Evolutionary conservation across 495 filamentous ascomycete genomes (phyloP), one percentile per base, ranked within the genome.

Genomic region (Aspergillus nanangensis): DNA sequence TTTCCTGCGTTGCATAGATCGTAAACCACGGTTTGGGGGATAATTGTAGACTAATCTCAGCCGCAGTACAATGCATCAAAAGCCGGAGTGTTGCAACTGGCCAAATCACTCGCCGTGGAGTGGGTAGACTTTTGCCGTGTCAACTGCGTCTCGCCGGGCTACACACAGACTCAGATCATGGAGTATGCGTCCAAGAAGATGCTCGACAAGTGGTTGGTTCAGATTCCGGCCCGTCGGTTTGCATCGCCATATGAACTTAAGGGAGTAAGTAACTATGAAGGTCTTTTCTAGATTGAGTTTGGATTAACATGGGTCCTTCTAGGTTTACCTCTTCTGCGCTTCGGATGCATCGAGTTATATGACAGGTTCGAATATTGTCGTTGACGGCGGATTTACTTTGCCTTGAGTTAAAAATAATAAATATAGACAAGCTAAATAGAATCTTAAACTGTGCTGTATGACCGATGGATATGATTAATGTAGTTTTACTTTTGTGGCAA

Each of bases 81-180:
- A 47, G 66, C 67, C 1, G 67, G 56, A 9, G 57, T 66, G 14
- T 49, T 65, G 33, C 65, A 70, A 24, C 44, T 69, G 19, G 59
- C 61, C 25, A 68, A 65, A 41, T 67, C 49, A 14, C 51, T 70
- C 11, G 46, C 66, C 3, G 63, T 69, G 13, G 66, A 70, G 27
- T 70, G 66, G 66, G 59, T 63, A 8, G 63, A 70, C 20, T 67
- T 58, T 22, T 60, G 52, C 19, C 58, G 72, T 1, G 69, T 71
- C 21, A 75, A 75, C 50, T 67, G 58, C 32, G 62, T 74, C 21
- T 70, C 67, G 1, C 72, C 71, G 0, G 72, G 72, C 1, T 75
- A 62, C 50, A 69, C 72, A 45, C 56, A 62, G 20, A 74, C 70
- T 19, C 56, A 64, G 24, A 69, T 69, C 61, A 38, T 31, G 13